These are phyloP conservation scores for Coniferiporia sulphurascens DNA, from an alignment of 1,284 basidiomycete genomes.

Conservation along the genomic window DNA sequence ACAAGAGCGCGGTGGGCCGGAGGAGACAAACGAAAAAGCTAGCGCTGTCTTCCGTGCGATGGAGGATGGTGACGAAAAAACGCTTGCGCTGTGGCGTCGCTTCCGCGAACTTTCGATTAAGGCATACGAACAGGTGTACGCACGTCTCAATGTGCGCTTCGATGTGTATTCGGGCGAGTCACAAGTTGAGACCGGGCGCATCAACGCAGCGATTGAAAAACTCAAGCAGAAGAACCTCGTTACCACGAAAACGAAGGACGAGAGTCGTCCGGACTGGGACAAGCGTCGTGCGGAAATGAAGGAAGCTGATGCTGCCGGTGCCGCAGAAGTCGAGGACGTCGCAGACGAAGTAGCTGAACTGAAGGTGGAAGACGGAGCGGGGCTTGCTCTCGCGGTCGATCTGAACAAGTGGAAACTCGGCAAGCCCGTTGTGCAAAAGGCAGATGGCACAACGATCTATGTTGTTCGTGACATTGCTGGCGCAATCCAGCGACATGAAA, in stretches of 20 bases:
- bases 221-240: conserved; percentile 42
- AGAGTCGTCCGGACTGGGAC: conserved; percentile 21
- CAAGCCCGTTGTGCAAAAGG: conserved; percentile 87
- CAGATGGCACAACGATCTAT: conserved; percentile 96
- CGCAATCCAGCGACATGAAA: conserved; percentile 88
- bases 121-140: conserved; percentile 90
- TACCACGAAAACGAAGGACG: conserved; percentile 18
- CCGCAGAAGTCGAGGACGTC: conserved; percentile 54
- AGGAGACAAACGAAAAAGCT: conserved; percentile 58
- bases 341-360: conserved; percentile 49
- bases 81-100: conserved; percentile 84
- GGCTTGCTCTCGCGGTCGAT: conserved; percentile 42
- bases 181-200: conserved; percentile 76
- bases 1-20: conserved; percentile 28
- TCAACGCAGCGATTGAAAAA: conserved; percentile 63
- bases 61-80: conserved; percentile 88
- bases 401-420: conserved; percentile 87
- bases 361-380: conserved; percentile 1
- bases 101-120: conserved; percentile 93
- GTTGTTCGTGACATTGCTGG: conserved; percentile 97
- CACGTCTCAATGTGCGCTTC: conserved; percentile 86
- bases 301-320: conserved; percentile 30
- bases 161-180: conserved; percentile 96
- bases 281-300: conserved; percentile 38
- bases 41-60: conserved; percentile 94